A percentile compares a stretch with the other conserved stretches of the same genome.
phyloP scores from a whole-genome alignment of 306 rosid species.

The Clitoria ternatea region DNA sequence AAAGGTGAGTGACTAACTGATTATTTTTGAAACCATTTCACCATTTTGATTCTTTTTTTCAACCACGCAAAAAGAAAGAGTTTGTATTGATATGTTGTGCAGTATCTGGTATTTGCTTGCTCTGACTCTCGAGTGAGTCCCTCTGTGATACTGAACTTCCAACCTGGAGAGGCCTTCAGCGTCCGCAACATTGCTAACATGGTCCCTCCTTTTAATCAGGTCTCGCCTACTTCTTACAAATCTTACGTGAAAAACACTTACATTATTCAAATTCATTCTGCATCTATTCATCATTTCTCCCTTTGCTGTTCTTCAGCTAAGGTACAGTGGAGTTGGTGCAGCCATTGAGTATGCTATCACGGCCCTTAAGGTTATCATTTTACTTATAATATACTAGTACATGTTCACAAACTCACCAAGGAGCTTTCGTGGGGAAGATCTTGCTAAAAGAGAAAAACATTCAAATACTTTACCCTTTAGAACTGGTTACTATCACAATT shows the following conservation, averaged over 20 bases:
- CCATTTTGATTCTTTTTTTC: not conserved
- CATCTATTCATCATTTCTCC: not conserved
- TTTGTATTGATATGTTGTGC: not conserved
- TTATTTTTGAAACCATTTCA: not conserved
- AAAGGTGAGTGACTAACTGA: slow-evolving; percentile 32
- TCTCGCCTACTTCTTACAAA: no score
- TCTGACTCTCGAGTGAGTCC: slow-evolving; percentile 82
- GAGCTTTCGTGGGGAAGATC: no score
- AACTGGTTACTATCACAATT: no score
- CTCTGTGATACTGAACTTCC: slow-evolving; percentile 39
- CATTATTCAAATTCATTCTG: not conserved
- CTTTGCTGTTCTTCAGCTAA: slow-evolving; percentile 28
- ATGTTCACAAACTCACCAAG: no score
- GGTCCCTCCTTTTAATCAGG: slow-evolving; percentile 65
- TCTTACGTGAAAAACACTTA: no score
- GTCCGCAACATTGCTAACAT: slow-evolving; percentile 65
- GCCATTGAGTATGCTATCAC: slow-evolving; percentile 54
- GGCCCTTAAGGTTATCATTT: slow-evolving; percentile 34
- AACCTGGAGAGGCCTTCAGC: slow-evolving; percentile 68
- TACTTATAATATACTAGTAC: no score
- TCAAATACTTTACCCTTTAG: no score
- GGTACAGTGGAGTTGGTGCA: slow-evolving; percentile 59
- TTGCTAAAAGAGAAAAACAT: no score
- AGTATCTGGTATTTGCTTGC: slow-evolving; percentile 73
- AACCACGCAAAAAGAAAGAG: no score